Base-by-base conservation (phyloP, 2,329 filamentous ascomycete genomes). In the Colletotrichum siamense region DNA sequence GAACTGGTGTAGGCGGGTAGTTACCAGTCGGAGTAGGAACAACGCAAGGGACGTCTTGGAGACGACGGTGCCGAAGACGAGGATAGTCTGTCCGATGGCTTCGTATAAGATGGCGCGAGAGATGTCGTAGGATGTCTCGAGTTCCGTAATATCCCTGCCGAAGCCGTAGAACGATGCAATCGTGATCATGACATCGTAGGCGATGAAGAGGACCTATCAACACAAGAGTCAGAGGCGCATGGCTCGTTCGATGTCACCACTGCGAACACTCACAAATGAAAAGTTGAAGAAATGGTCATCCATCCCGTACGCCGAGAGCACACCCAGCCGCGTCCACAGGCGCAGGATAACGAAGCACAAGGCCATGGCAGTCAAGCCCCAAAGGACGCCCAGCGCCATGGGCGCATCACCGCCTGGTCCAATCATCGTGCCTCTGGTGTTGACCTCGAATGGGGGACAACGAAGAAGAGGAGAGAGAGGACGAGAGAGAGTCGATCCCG, bases 341-440 rank as follows among this genome's bases (percentile, higher is more conserved):
- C 84, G 83, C 1, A 86, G 80, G 10, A 76, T 62, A 8, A 86
- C 82, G 65, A 87, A 83, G 32, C 80, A 24, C 5, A 83, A 64
- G 22, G 79, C 75, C 12, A 82, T 49, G 3, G 30, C 69, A 3
- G 79, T 79, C 63, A 83, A 34, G 15, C 77, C 55, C 82, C 82
- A 83, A 77, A 83, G 82, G 68, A 84, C 79, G 34, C 62, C 71
- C 22, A 77, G 72, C 22, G 64, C 68, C 71, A 77, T 75, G 44
- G 75, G 75, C 72, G 75, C 75, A 24, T 77, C 75, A 28, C 75
- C 75, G 36, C 75, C 75, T 49, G 67, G 75, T 57, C 57, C 67
- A n/a, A 77, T 75, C 75, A 77, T 77, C n/a, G 64, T 75, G 24
- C 67, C 18, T 24, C 10, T 26, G 71, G 8, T 71, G 55, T 59